A percentile compares a stretch with the other conserved stretches of the same genome.
phyloP scores from a whole-genome alignment of 164 flowering plant genomes.

The Hamamelis virginiana region DNA sequence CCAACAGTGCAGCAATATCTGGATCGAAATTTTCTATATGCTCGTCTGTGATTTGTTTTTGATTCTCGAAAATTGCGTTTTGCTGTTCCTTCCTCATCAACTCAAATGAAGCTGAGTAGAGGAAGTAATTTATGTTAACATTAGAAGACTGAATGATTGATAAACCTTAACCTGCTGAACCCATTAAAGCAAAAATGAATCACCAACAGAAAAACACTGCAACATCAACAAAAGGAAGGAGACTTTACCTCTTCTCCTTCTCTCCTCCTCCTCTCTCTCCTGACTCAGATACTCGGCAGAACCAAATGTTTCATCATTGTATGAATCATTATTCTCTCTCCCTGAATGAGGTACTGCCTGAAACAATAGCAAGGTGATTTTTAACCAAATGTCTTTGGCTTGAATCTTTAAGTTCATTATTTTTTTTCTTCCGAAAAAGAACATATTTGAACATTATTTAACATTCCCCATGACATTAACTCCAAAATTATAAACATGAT shows the following conservation, averaged over 20 bases:
- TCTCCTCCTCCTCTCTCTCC: constrained; percentile 10
- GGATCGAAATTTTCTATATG: constrained; percentile 9
- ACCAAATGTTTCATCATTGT: constrained; percentile 13
- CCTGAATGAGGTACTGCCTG: constrained; percentile 8
- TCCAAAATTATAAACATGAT: neutral
- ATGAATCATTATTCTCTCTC: constrained; percentile 4
- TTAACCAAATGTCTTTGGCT: neutral
- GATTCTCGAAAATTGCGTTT: constrained; percentile 7
- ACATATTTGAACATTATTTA: neutral
- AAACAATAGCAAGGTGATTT: neutral
- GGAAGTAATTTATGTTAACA: neutral
- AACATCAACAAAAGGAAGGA: neutral
- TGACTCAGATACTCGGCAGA: neutral
- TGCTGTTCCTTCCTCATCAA: constrained; percentile 15
- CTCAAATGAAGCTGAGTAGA: constrained; percentile 12
- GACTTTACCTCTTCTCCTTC: constrained; percentile 7
- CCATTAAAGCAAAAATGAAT: neutral
- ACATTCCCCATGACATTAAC: neutral
- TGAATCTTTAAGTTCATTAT: neutral
- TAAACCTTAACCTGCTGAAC: neutral
- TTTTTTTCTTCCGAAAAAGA: neutral
- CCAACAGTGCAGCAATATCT: neutral
- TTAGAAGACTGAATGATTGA: neutral
- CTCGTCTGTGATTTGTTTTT: constrained; percentile 11
- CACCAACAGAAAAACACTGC: neutral